phyloP scores from a whole-genome alignment of 371 early-diverging fungal species.

The Apophysomyces variabilis region DNA sequence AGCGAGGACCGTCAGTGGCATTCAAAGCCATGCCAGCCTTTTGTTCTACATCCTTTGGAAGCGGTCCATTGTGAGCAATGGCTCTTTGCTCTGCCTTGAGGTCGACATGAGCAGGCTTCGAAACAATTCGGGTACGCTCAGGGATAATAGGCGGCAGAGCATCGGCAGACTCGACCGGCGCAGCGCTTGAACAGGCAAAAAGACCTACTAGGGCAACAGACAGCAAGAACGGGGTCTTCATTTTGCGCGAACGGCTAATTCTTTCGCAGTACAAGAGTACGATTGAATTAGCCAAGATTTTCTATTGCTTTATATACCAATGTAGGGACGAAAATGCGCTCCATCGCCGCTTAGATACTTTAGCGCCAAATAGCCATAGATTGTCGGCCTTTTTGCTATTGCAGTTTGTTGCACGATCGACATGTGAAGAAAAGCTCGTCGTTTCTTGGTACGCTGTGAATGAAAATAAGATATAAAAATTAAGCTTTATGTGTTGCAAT shows the following conservation, averaged over 20 bases:
- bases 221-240: constrained; percentile 3
- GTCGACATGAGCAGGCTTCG: background rate
- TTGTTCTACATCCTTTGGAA: background rate
- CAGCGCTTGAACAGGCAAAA: background rate
- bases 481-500: too few relatives aligned
- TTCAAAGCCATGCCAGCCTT: constrained; percentile 1
- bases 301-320: too few relatives aligned
- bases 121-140: background rate
- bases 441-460: background rate
- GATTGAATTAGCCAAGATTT: too few relatives aligned
- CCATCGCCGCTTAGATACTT: background rate
- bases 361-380: background rate
- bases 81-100: constrained; percentile 4
- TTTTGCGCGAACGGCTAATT: background rate
- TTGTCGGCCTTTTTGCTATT: background rate
- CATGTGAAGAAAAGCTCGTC: constrained; percentile 3
- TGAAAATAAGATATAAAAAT: too few relatives aligned
- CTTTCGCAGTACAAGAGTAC: too few relatives aligned
- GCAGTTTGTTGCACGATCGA: background rate
- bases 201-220: background rate
- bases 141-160: constrained; percentile 3
- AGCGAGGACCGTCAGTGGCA: background rate
- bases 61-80: background rate
- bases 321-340: too few relatives aligned
- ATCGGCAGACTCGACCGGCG: background rate